phyloP scores from a whole-genome alignment of 192 early-diverging fungal species.

The Backusella australiensis region DNA sequence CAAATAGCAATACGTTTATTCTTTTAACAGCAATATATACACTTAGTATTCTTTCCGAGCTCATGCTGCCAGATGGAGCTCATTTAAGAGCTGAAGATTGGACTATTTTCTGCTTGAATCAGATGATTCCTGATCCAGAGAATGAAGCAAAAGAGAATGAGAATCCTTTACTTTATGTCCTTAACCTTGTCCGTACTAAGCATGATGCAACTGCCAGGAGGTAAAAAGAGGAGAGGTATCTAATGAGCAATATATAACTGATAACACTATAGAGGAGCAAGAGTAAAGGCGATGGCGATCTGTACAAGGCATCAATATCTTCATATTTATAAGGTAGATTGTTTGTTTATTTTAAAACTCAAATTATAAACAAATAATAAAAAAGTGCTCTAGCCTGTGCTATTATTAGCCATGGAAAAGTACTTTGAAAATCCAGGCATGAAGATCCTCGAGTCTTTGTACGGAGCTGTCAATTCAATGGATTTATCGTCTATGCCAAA shows the following conservation, averaged over 20 bases:
- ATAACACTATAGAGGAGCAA: conserved; percentile 66
- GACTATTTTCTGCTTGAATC: conserved; percentile 93
- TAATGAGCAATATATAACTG: not conserved
- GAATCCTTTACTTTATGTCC: conserved; percentile 81
- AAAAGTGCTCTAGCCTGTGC: conserved; percentile 61
- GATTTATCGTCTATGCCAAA: conserved; percentile 78
- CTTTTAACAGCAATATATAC: not conserved
- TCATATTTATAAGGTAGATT: conserved; percentile 77
- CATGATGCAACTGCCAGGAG: conserved; percentile 78
- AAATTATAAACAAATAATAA: not conserved
- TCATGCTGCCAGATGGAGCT: conserved; percentile 95
- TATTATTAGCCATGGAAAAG: conserved; percentile 88
- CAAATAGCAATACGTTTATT: not conserved
- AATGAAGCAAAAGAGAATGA: conserved; percentile 31
- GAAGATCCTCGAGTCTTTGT: conserved; percentile 75
- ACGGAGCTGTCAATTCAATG: conserved; percentile 81
- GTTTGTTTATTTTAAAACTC: not conserved
- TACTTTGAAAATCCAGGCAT: conserved; percentile 79
- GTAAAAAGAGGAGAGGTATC: conserved; percentile 14
- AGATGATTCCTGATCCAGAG: conserved; percentile 48
- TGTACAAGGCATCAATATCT: conserved; percentile 87
- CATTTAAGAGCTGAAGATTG: conserved; percentile 92
- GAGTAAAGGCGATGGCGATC: conserved; percentile 93
- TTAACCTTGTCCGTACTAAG: conserved; percentile 89
- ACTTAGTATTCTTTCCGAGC: conserved; percentile 79